Evolutionary conservation across 257 asterid genomes (phyloP).

Genomic region (Ophiorrhiza pumila): DNA sequence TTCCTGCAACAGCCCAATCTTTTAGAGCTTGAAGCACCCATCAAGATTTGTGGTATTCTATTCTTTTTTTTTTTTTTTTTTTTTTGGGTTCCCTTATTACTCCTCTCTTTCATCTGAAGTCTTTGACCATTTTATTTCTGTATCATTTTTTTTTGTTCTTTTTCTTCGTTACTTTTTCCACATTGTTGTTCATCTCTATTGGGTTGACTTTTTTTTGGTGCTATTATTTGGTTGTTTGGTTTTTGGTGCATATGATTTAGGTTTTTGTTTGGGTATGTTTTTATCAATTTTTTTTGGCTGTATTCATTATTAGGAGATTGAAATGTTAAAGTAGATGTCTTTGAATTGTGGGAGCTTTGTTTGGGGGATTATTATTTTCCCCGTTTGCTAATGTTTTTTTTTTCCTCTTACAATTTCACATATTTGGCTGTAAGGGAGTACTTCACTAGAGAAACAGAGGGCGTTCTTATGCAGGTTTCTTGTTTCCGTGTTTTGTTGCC

Average conservation of each 20-base stretch:
- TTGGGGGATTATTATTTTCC: not conserved
- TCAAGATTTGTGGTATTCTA: constrained; percentile 40
- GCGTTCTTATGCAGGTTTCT: not conserved
- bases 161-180: too few species aligned
- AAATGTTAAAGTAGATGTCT: not conserved
- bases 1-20: constrained; percentile 40
- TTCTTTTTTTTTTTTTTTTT: too few species aligned
- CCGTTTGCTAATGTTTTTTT: not conserved
- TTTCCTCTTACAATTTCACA: not conserved
- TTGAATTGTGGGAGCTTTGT: not conserved
- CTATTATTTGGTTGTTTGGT: not conserved
- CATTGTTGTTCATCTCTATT: not conserved
- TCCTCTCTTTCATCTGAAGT: not conserved
- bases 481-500: not conserved
- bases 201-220: constrained; percentile 22
- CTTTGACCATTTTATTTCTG: not conserved
- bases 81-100: too few species aligned
- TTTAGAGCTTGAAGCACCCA: constrained; percentile 45
- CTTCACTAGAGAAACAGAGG: not conserved
- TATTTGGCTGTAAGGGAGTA: not conserved
- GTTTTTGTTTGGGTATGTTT: not conserved
- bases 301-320: not conserved
- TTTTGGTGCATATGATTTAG: not conserved
- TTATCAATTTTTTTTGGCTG: not conserved
- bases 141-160: not conserved